Evolutionary conservation across 2,329 filamentous ascomycete species (phyloP), one percentile per base, ranked within the genome.

Genomic region (Trichoderma sp.): DNA sequence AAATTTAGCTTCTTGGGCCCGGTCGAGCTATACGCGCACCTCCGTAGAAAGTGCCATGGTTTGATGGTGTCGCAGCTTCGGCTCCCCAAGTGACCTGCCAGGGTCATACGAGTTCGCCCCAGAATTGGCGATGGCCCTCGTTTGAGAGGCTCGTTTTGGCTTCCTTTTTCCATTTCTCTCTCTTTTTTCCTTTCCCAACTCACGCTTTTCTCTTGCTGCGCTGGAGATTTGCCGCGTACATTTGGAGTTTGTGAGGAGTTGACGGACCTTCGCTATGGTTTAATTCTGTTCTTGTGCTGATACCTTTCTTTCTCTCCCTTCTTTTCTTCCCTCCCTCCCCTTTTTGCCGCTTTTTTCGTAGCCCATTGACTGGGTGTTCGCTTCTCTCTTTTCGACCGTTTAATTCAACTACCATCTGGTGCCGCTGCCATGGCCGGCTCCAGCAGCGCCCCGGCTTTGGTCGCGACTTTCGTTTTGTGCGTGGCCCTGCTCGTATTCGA

Each of bases 401-500:
- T 57, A 76, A 73, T 65, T 77, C 78, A 74, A 74, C 75, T 71
- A 72, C 73, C 71, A 70, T 70, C 70, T 56, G 70, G 71, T 63
- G 56, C 70, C 68, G 71, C 72, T 71, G 72, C 70, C 75, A 87
- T 87, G 85, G 81, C 82, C 70, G 77, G 79, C 71, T 76, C 81
- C 71, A 81, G 76, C 74, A 79, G 80, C 72, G 78, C 79, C 47
- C 82, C 85, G 81, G 82, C 83, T 73, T 78, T 87, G 71, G 77
- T 85, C 76, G 84, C 84, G 71, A 83, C 85, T 72, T 87, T 88
- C 75, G 78, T 80, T 70, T 88, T 88, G 86, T 67, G 58, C 64
- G 64, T 67, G 29, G 47, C 55, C 64, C 64, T 87, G 52, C 81
- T 85, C 83, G 47, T 6, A 27, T 40, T 37, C n/a, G 47, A 55